Conservation (phyloP, 2,329 filamentous ascomycete genomes). For the Aureobasidium lini region DNA sequence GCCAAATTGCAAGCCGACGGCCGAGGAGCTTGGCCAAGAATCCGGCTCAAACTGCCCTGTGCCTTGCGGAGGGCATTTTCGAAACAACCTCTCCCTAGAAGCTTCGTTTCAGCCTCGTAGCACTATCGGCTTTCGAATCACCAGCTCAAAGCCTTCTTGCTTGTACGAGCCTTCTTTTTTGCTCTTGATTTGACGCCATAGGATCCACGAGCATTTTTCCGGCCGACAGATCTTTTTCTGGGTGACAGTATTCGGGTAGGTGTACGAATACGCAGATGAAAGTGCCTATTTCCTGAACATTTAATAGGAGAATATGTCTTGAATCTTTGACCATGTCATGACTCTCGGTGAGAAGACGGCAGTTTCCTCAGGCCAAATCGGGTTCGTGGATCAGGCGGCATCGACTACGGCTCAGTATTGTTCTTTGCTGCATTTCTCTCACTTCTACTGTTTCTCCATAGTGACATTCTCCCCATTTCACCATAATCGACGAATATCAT, state of each 20-base stretch:
- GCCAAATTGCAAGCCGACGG: not conserved
- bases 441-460: constrained; percentile 3
- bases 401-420: not conserved
- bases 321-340: not conserved
- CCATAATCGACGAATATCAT: not conserved
- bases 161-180: not conserved
- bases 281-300: not conserved
- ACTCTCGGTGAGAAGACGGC: not conserved
- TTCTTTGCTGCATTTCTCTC: not conserved
- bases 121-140: not conserved
- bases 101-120: not conserved
- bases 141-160: not conserved
- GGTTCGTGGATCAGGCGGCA: not conserved
- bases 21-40: not conserved
- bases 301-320: not conserved
- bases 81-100: not conserved
- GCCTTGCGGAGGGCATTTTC: not conserved
- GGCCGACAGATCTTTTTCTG: not conserved
- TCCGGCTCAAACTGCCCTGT: constrained; percentile 1
- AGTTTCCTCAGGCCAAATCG: not conserved
- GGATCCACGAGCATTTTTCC: not conserved
- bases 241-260: not conserved
- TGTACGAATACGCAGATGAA: not conserved
- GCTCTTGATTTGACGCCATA: not conserved
- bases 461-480: not conserved